Conservation (phyloP, 2,329 filamentous ascomycete genomes). For the Curvularia sp. region DNA sequence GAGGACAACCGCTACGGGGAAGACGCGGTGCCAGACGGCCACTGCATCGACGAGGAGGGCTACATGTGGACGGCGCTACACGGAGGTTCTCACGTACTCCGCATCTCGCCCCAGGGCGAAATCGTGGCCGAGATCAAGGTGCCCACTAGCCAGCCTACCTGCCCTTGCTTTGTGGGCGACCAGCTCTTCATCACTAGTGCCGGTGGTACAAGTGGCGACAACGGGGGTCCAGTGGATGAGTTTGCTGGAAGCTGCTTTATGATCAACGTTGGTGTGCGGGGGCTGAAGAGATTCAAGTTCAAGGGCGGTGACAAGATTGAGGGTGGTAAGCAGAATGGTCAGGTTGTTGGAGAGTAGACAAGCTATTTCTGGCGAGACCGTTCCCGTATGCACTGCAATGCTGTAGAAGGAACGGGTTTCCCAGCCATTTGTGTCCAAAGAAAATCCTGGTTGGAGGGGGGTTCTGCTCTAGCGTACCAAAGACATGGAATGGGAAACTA, state of each 20-base stretch:
- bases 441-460: background rate
- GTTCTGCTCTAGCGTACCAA: background rate
- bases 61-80: constrained; percentile 90
- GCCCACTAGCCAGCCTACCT: constrained; percentile 82
- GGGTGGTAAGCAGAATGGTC: constrained; percentile 40
- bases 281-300: constrained; percentile 54
- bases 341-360: constrained; percentile 38
- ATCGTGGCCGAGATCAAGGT: constrained; percentile 77
- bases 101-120: constrained; percentile 73
- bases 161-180: constrained; percentile 77
- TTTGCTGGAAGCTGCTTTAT: constrained; percentile 75
- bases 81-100: constrained; percentile 76
- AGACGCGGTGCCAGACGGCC: constrained; percentile 74
- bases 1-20: constrained; percentile 59
- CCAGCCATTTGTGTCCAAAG: background rate
- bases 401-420: background rate
- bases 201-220: constrained; percentile 49
- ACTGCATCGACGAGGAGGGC: constrained; percentile 83
- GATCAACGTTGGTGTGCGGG: constrained; percentile 76
- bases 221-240: constrained; percentile 69
- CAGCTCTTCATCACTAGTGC: constrained; percentile 82
- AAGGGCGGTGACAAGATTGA: constrained; percentile 42
- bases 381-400: background rate
- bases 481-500: background rate
- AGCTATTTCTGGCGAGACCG: background rate